Conservation (phyloP, 1,284 basidiomycete genomes). For the Ceraceosorus guamensis region DNA sequence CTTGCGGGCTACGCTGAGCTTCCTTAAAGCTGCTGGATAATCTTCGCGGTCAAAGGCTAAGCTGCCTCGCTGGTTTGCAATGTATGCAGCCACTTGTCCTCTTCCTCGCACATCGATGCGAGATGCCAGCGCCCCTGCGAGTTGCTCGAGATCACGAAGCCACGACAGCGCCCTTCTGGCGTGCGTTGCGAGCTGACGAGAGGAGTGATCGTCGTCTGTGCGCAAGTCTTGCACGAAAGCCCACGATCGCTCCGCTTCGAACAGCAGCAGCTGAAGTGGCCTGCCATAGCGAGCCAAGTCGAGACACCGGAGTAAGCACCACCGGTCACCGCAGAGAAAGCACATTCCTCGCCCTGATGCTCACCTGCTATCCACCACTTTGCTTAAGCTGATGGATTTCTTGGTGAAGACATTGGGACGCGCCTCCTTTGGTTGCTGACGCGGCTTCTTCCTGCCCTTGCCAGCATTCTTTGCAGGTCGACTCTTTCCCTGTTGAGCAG, state of each 20-base stretch:
- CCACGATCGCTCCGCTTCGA: constrained; percentile 87
- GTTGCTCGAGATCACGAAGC: constrained; percentile 69
- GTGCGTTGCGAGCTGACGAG: constrained; percentile 69
- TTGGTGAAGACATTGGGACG: constrained; percentile 67
- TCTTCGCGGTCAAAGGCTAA: constrained; percentile 56
- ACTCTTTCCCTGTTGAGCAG: constrained; percentile 16
- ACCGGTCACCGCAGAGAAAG: too few species aligned
- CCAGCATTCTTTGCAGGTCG: constrained; percentile 10
- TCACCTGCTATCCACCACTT: constrained; percentile 26
- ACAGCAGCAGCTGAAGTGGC: constrained; percentile 67
- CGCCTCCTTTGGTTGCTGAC: constrained; percentile 18
- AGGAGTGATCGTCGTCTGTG: constrained; percentile 56
- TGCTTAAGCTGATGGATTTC: constrained; percentile 26
- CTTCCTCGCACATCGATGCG: constrained; percentile 27
- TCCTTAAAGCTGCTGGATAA: constrained; percentile 65
- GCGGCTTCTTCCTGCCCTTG: constrained; percentile 11
- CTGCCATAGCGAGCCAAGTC: constrained; percentile 12
- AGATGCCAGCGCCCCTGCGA: constrained; percentile 59
- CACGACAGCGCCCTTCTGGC: constrained; percentile 78
- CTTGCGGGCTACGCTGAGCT: constrained; percentile 68
- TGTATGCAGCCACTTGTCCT: constrained; percentile 54
- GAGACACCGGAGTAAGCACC: neutral
- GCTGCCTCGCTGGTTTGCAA: constrained; percentile 57
- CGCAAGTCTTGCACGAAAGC: constrained; percentile 76
- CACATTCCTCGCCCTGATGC: neutral